A percentile compares a stretch with the other conserved stretches of the same genome.
Evolutionary conservation across 2,329 filamentous ascomycete genomes (phyloP).

Genomic region (Fusarium denticulatum): DNA sequence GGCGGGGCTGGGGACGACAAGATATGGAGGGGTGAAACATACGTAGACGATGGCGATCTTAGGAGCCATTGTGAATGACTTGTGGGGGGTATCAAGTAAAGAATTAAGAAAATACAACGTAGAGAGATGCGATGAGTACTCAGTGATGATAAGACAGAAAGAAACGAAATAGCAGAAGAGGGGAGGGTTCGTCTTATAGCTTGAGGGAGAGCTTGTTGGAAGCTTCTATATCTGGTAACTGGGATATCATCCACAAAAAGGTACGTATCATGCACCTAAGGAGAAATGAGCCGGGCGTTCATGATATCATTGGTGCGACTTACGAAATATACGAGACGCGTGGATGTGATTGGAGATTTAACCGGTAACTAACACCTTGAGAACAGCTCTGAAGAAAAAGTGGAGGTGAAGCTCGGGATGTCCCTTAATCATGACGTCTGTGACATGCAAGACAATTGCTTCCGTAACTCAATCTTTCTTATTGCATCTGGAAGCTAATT

Average conservation of each 20-base stretch:
- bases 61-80: conserved; percentile 75
- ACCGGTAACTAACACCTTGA: not conserved
- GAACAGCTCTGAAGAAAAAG: not conserved
- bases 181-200: conserved; percentile 42
- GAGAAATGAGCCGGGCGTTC: not conserved
- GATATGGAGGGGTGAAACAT: conserved; percentile 52
- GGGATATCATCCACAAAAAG: conserved; percentile 11
- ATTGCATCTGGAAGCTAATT: not conserved
- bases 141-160: not conserved
- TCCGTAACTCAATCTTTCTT: not conserved
- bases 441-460: not conserved
- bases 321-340: conserved; percentile 20
- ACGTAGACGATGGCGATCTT: conserved; percentile 93
- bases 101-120: conserved; percentile 6
- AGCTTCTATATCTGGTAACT: conserved; percentile 17
- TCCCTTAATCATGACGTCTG: conserved; percentile 9
- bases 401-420: conserved; percentile 15
- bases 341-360: conserved; percentile 1
- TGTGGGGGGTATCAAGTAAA: conserved; percentile 22
- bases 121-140: not conserved
- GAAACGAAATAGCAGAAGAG: conserved; percentile 2
- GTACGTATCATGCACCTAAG: conserved; percentile 10
- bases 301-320: conserved; percentile 34
- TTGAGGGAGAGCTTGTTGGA: conserved; percentile 12
- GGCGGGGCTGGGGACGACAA: not conserved